Base-by-base conservation (phyloP, 2,329 filamentous ascomycete species). In the Cryphonectria japonica region DNA sequence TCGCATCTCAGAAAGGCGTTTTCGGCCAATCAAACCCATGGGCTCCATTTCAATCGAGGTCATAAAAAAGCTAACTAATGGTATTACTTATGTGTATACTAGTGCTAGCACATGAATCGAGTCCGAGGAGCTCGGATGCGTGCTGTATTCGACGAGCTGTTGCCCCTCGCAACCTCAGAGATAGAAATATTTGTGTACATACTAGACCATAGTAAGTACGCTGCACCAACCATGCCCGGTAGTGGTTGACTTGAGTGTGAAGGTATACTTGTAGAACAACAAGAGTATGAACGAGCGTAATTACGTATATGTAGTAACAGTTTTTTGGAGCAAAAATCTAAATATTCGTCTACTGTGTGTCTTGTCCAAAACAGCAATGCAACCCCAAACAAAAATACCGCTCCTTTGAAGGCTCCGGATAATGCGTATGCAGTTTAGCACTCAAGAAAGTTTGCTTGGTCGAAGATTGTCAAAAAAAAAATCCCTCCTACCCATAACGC, bases 381-480 rank as follows among this genome's bases (percentile, higher is more conserved):
- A 37, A 37, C n/a, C 34, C 57, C 19, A 67, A 60, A 67, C 57
- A 29, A 50, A 60, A 67, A 46, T n/a, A 50, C 57, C 39, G 37
- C 50, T 34, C 16, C 46, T 16, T n/a, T 57, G 32, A 66, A 66
- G 50, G 59, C 64, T 37, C 64, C 64, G 37, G 50, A 34, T 52
- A 66, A 66, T 66, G 64, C 64, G 64, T 61, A 39, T 61, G 59
- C 34, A 61, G 59, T 61, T 61, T 19, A 39, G 32, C 59, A 19
- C 19, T 6, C 13, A 34, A 61, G 19, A 39, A 16, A 61, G 14
- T 7, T 37, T 39, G 59, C 59, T 34, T 37, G 19, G n/a, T 34
- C 22, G 34, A 34, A 34, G 59, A n/a, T 22, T 39, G 59, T 39
- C 19, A 1, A 29, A 22, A n/a, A 50, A 50, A 50, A 39, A 39